Base-by-base conservation (phyloP, 768 basidiomycete genomes). In the Pisolithus marmoratus region DNA sequence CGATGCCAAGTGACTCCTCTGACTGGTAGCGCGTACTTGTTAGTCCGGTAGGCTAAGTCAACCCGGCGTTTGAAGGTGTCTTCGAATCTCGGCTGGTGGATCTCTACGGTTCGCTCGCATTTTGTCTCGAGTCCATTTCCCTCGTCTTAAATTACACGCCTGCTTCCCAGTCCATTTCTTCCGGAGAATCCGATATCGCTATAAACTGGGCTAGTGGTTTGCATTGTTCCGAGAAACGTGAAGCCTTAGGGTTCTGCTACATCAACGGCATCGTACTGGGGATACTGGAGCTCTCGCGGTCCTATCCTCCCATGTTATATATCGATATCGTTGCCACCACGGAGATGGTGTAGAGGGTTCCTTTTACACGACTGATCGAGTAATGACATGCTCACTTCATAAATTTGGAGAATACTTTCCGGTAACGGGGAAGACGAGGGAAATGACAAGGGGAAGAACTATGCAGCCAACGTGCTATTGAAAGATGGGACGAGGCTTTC, bases 271-370 rank as follows among this genome's bases (percentile, higher is more conserved):
- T 97, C 65, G 94, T 96, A 1, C 84, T 98, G 22, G 87, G 84
- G 41, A 95, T 96, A 37, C 78, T 99, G 45, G 95, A 96, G 67
- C 83, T 99, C 8, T 74, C 94, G n/a, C 82, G 94, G 58, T 81
- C 75, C 50, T 83, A 83, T 62, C 78, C 90, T 3, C 85, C 96
- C 49, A 95, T 99, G 15, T 73, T 99, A 27, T 98, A 99, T 66
- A 87, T 99, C 68, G 95, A 99, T 70, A 94, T 98, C 54, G 96
- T 69, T 93, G 93, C 47, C 96, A 98, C 66, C 96, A 99, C 67
- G 95, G 96, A n/a, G 96, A 98, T 64, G 95, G 95, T 12, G 96
- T 98, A 31, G 96, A 99, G 61, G 96, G 97, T 65, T 95, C 95
- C 3, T 97, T n/a, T 74, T 97, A 96, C 67, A 94, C 90, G 34